Conservation (phyloP, 2,329 filamentous ascomycete genomes). For the Thermomyces lanuginosus region DNA sequence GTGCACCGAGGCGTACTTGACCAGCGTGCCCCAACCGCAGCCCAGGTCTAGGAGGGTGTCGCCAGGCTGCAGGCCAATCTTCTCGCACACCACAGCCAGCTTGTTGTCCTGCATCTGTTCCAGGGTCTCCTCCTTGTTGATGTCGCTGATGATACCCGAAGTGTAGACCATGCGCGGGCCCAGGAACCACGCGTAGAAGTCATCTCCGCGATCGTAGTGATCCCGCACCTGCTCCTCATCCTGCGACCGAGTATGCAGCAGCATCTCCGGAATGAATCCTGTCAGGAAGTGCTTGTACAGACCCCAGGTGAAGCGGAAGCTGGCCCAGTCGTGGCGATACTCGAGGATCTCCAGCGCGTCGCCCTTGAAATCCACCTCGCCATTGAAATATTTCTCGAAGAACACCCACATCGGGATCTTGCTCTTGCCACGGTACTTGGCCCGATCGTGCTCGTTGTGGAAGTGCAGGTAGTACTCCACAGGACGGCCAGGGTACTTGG, state of each 20-base stretch:
- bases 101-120: slow-evolving; percentile 98
- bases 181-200: slow-evolving; percentile 98
- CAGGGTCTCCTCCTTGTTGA: slow-evolving; percentile 71
- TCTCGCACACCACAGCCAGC: slow-evolving; percentile 84
- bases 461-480: slow-evolving; percentile 65
- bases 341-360: slow-evolving; percentile 80
- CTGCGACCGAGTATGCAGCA: slow-evolving; percentile 84
- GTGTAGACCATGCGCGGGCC: slow-evolving; percentile 99
- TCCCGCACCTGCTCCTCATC: slow-evolving; percentile 96
- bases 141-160: slow-evolving; percentile 79
- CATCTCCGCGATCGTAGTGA: slow-evolving; percentile 94
- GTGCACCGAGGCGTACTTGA: slow-evolving; percentile 81
- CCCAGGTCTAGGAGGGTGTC: slow-evolving; percentile 86
- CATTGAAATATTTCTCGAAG: slow-evolving; percentile 95
- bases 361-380: slow-evolving; percentile 87
- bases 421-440: slow-evolving; percentile 33
- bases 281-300: slow-evolving; percentile 81
- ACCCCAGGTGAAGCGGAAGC: slow-evolving; percentile 73
- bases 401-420: slow-evolving; percentile 56
- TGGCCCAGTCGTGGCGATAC: slow-evolving; percentile 93
- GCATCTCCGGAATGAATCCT: slow-evolving; percentile 73
- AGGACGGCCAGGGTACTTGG: slow-evolving; percentile 64
- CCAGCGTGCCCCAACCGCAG: slow-evolving; percentile 94
- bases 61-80: slow-evolving; percentile 67
- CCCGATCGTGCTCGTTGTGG: slow-evolving; percentile 30